Percentiles rank a stretch among this genome's conserved stretches.
Conservation (phyloP, 2,329 filamentous ascomycete genomes). For the Parastagonospora nodorum region DNA sequence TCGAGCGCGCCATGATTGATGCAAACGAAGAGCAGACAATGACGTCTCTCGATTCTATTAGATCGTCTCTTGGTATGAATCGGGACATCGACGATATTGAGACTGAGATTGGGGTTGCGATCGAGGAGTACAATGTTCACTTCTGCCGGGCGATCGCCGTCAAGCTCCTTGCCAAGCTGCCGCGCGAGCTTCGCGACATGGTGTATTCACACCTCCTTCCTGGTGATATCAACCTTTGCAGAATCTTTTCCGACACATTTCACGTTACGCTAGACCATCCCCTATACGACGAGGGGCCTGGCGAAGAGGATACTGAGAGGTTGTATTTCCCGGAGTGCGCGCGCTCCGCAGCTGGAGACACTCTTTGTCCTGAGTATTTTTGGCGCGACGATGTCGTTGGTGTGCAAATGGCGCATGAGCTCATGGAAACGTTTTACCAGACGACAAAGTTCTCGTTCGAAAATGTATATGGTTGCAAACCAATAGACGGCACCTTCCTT, state of each 20-base stretch:
- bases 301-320: background rate
- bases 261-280: background rate
- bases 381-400: conserved; percentile 1
- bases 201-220: background rate
- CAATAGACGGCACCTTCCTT: too few relatives aligned
- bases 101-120: background rate
- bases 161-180: background rate
- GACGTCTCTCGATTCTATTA: background rate
- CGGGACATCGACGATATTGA: background rate
- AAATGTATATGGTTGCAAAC: too few relatives aligned
- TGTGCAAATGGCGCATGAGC: background rate
- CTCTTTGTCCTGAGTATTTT: background rate
- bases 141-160: background rate
- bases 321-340: too few relatives aligned
- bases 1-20: too few relatives aligned
- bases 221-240: background rate
- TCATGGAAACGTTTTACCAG: background rate
- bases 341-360: background rate
- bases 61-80: background rate
- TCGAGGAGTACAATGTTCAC: background rate
- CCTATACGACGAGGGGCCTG: background rate
- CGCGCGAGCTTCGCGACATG: conserved; percentile 4
- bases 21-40: too few relatives aligned
- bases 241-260: background rate
- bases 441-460: background rate